Evolutionary conservation across 176 grass and related monocot genomes (phyloP).

Genomic region (Bromus sterilis): DNA sequence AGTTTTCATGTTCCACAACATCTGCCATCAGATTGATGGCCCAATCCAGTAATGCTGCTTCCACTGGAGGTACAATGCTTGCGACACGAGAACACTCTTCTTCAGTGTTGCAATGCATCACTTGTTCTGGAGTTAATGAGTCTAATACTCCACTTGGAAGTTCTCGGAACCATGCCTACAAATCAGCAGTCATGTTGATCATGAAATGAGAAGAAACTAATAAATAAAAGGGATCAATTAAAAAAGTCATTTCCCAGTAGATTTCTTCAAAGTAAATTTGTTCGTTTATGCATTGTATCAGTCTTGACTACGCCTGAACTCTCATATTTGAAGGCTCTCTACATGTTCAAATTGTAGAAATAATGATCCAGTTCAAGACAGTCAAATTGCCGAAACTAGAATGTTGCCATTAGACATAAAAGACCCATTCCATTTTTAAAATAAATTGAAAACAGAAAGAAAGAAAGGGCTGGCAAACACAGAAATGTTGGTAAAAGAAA

Average conservation of each 20-base stretch:
- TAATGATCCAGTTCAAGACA: not conserved
- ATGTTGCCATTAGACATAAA: not conserved
- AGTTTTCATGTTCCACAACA: slow-evolving; percentile 67
- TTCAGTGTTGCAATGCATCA: slow-evolving; percentile 92
- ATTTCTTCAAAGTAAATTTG: not conserved
- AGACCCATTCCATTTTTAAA: not conserved
- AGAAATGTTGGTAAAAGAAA: not conserved
- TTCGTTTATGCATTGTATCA: not conserved
- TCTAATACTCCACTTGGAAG: slow-evolving; percentile 75
- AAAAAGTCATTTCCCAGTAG: not conserved
- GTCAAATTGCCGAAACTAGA: not conserved
- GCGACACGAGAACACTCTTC: slow-evolving; percentile 65
- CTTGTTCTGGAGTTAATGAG: slow-evolving; percentile 67
- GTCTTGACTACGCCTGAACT: not conserved
- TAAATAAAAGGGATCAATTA: not conserved
- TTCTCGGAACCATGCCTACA: slow-evolving; percentile 91
- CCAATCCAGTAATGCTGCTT: slow-evolving; percentile 86
- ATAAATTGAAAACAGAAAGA: not conserved
- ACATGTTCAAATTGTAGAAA: not conserved
- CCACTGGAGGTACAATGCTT: slow-evolving; percentile 48
- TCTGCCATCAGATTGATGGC: slow-evolving; percentile 87
- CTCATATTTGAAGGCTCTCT: not conserved
- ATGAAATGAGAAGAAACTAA: not conserved
- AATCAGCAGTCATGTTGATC: slow-evolving; percentile 6
- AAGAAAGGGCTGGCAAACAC: not conserved